phyloP scores from a whole-genome alignment of 2,329 filamentous ascomycete species.

The Trichoderma endophyticum region DNA sequence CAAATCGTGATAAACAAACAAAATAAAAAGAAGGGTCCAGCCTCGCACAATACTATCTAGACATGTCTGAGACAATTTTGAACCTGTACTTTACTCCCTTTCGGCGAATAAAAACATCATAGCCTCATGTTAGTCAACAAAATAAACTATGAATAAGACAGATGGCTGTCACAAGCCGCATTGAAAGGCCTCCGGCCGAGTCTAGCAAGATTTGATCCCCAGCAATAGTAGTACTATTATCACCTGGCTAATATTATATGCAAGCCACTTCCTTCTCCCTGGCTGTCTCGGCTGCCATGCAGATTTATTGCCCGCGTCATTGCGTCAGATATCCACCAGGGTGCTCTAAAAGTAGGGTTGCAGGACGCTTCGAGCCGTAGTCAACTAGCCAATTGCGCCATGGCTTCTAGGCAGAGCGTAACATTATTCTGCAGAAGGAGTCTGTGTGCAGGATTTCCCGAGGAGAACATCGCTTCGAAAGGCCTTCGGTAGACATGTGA shows the following conservation, averaged over 20 bases:
- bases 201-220: neutral
- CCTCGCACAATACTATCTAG: neutral
- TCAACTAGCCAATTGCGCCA: neutral
- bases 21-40: neutral
- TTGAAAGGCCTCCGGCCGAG: neutral
- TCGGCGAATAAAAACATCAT: neutral
- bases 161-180: neutral
- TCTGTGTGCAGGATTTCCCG: neutral
- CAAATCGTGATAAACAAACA: neutral
- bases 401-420: neutral
- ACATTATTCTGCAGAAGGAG: neutral
- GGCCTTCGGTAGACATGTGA: neutral
- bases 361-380: neutral
- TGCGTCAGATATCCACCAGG: neutral
- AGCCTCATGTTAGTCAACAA: neutral
- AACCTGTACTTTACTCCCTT: neutral
- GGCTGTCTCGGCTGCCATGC: neutral
- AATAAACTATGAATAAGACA: neutral
- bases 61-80: neutral
- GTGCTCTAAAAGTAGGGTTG: neutral
- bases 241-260: neutral
- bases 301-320: neutral
- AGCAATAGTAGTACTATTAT: neutral
- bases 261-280: neutral
- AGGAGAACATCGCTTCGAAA: neutral